These are phyloP conservation scores for Aspergillus thermomutatus DNA, from an alignment of 2,329 filamentous ascomycete species.

Conservation along the genomic window DNA sequence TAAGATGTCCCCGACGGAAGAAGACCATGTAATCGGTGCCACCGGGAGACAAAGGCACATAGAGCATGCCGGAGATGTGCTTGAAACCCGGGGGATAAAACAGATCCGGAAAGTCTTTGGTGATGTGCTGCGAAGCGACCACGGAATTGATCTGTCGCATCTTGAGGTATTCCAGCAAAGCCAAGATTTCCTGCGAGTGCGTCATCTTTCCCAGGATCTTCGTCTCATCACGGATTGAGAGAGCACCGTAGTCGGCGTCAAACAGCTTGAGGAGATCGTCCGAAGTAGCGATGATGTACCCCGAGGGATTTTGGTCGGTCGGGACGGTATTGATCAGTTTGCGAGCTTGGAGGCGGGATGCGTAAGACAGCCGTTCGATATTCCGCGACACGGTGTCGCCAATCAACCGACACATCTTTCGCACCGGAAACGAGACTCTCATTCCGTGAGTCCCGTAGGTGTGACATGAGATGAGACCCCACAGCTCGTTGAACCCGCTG, in stretches of 20 bases:
- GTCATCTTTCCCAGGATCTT: constrained; percentile 75
- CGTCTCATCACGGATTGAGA: constrained; percentile 84
- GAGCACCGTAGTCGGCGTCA: constrained; percentile 78
- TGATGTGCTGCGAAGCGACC: constrained; percentile 72
- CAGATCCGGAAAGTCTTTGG: constrained; percentile 74
- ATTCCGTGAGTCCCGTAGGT: constrained; percentile 78
- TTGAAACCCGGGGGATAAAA: constrained; percentile 76
- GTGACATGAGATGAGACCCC: constrained; percentile 86
- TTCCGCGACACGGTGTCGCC: constrained; percentile 84
- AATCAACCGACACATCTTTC: constrained; percentile 86
- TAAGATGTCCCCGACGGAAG: constrained; percentile 73
- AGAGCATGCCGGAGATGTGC: constrained; percentile 71
- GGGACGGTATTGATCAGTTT: constrained; percentile 87
- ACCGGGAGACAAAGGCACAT: constrained; percentile 73
- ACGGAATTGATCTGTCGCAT: constrained; percentile 73
- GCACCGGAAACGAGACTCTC: constrained; percentile 87
- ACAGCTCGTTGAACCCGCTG: constrained; percentile 78
- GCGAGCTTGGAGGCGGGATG: constrained; percentile 76
- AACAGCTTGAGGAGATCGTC: constrained; percentile 82
- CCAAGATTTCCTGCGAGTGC: constrained; percentile 77
- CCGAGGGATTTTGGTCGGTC: constrained; percentile 76
- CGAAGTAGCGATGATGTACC: constrained; percentile 85
- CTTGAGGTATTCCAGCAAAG: constrained; percentile 78
- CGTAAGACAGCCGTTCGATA: constrained; percentile 83
- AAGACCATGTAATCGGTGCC: constrained; percentile 88